Evolutionary conservation across 306 rosid genomes (phyloP).

Genomic region (Notholithocarpus densiflorus): DNA sequence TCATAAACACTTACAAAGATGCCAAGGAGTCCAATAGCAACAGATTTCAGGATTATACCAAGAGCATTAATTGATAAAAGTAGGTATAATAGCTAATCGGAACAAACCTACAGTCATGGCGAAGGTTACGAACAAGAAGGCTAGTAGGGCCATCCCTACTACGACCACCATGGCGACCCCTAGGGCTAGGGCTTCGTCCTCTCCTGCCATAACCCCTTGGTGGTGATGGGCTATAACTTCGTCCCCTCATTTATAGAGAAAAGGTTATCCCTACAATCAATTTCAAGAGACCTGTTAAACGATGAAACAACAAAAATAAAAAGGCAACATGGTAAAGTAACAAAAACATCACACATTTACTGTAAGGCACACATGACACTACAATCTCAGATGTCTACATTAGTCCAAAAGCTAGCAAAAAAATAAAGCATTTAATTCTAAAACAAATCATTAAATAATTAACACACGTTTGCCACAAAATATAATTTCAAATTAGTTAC

Average conservation of each 20-base stretch:
- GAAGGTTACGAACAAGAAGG: slow-evolving; percentile 96
- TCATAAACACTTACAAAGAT: neutral
- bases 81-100: neutral
- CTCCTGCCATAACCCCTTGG: slow-evolving; percentile 82
- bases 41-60: neutral
- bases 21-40: neutral
- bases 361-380: neutral
- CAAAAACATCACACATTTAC: neutral
- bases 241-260: slow-evolving; percentile 63
- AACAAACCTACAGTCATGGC: slow-evolving; percentile 87
- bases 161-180: slow-evolving; percentile 78
- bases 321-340: neutral
- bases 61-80: neutral
- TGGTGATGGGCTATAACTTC: slow-evolving; percentile 92
- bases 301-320: neutral
- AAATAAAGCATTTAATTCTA: neutral
- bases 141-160: slow-evolving; percentile 89
- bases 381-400: neutral
- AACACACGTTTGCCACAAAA: too few relatives aligned
- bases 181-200: slow-evolving; percentile 91
- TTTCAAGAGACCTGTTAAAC: neutral
- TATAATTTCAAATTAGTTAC: too few relatives aligned
- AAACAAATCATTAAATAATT: too few relatives aligned
- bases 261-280: neutral
- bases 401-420: neutral